A percentile compares a stretch with the other conserved stretches of the same genome.
Evolutionary conservation across 352 stramenopile species (phyloP).

Genomic region (Pythium grandisporangium): DNA sequence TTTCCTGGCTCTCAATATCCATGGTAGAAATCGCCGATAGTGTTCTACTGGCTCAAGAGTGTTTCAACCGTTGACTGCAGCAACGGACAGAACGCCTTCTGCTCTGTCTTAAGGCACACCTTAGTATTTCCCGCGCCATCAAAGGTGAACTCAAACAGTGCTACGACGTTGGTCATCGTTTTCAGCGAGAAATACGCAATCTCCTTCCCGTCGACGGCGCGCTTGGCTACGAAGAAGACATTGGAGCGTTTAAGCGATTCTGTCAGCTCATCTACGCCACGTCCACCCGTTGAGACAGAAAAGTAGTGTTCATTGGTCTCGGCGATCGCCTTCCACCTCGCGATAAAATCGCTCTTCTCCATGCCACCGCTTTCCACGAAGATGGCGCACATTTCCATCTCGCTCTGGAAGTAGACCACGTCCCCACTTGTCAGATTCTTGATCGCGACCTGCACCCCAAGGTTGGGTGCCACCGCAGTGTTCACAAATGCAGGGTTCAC

Average conservation of each 20-base stretch:
- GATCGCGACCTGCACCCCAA: slow-evolving; percentile 93
- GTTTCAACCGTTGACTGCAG: slow-evolving; percentile 87
- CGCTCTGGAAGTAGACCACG: slow-evolving; percentile 95
- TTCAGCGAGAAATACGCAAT: slow-evolving; percentile 95
- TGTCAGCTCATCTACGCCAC: slow-evolving; percentile 79
- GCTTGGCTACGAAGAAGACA: slow-evolving; percentile 93
- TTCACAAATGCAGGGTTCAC: slow-evolving; percentile 78
- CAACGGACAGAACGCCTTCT: slow-evolving; percentile 82
- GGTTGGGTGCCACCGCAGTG: slow-evolving; percentile 52
- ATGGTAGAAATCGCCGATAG: no score
- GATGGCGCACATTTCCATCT: slow-evolving; percentile 86
- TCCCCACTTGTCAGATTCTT: slow-evolving; percentile 94
- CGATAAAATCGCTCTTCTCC: slow-evolving; percentile 92
- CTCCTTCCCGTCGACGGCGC: slow-evolving; percentile 90
- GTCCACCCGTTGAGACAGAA: slow-evolving; percentile 58
- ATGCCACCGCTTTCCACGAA: slow-evolving; percentile 84
- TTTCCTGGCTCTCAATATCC: no score
- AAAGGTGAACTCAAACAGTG: slow-evolving; percentile 94
- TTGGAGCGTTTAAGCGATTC: slow-evolving; percentile 85
- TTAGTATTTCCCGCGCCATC: slow-evolving; percentile 89
- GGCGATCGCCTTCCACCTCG: slow-evolving; percentile 93
- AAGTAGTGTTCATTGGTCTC: slow-evolving; percentile 94
- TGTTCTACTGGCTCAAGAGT: slow-evolving; percentile 39
- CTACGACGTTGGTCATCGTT: slow-evolving; percentile 88
- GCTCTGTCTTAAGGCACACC: slow-evolving; percentile 93